These are phyloP conservation scores for Physaria fendleri DNA, from an alignment of 345 rosid genomes.

Conservation along the genomic window DNA sequence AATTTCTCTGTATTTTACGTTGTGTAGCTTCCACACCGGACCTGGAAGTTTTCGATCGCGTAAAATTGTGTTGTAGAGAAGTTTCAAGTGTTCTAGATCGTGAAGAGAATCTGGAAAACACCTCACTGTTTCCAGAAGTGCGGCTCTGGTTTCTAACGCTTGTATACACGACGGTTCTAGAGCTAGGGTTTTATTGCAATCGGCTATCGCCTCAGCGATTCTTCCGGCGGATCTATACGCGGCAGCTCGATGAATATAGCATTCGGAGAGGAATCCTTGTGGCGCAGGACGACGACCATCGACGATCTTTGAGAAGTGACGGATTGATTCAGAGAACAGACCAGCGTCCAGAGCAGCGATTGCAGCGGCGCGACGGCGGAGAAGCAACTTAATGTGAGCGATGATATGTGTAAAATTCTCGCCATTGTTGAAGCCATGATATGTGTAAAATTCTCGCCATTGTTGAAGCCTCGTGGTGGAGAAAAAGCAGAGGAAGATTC, in stretches of 20 bases:
- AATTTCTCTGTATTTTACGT: constrained; percentile 75
- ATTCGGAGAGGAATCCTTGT: constrained; percentile 83
- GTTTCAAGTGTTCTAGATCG: constrained; percentile 87
- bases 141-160: constrained; percentile 88
- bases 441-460: constrained; percentile 52
- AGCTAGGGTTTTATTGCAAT: constrained; percentile 87
- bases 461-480: constrained; percentile 57
- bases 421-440: constrained; percentile 48
- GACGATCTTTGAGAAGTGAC: constrained; percentile 83
- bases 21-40: constrained; percentile 89
- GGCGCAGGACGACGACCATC: constrained; percentile 87
- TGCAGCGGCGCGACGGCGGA: constrained; percentile 86
- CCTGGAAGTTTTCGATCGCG: constrained; percentile 91
- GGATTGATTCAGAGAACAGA: constrained; percentile 71
- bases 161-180: constrained; percentile 73
- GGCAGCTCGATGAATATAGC: constrained; percentile 74
- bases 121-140: constrained; percentile 66
- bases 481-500: constrained; percentile 37
- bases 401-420: constrained; percentile 64
- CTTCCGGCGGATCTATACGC: constrained; percentile 72
- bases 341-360: constrained; percentile 87
- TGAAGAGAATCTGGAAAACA: constrained; percentile 88
- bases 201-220: constrained; percentile 80
- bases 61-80: constrained; percentile 74
- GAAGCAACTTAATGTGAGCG: constrained; percentile 71